Conservation (phyloP, 495 filamentous ascomycete genomes). For the Talaromyces adpressus region DNA sequence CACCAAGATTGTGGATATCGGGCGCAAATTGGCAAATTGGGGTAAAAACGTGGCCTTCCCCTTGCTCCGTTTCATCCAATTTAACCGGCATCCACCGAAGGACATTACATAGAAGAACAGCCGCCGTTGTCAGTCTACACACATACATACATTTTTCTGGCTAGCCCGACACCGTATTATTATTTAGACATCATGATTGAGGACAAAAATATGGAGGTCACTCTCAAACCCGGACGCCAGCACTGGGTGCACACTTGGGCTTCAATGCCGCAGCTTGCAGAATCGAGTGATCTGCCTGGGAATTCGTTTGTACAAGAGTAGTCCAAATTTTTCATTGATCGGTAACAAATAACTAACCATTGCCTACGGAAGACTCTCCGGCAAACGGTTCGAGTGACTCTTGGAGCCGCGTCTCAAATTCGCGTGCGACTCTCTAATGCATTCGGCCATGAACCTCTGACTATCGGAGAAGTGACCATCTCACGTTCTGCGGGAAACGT, state of each 20-base stretch:
- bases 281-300: constrained; percentile 54
- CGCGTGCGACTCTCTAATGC: constrained; percentile 62
- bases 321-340: background rate
- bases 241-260: constrained; percentile 65
- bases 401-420: constrained; percentile 43
- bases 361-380: constrained; percentile 43
- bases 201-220: background rate
- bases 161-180: background rate
- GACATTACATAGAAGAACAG: background rate
- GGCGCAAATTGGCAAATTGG: no score
- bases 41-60: no score
- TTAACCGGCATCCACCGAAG: background rate
- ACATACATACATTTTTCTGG: background rate
- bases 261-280: constrained; percentile 59
- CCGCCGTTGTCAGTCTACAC: background rate
- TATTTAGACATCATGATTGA: background rate
- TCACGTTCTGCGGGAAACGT: constrained; percentile 42
- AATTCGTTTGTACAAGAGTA: constrained; percentile 46
- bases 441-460: constrained; percentile 54
- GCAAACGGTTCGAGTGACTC: constrained; percentile 56
- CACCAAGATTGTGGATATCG: no score
- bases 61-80: background rate
- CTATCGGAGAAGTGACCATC: constrained; percentile 53
- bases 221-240: background rate
- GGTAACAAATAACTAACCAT: background rate